phyloP scores from a whole-genome alignment of 2,329 filamentous ascomycete species.

The Hymenotorrendiella dingleyae region DNA sequence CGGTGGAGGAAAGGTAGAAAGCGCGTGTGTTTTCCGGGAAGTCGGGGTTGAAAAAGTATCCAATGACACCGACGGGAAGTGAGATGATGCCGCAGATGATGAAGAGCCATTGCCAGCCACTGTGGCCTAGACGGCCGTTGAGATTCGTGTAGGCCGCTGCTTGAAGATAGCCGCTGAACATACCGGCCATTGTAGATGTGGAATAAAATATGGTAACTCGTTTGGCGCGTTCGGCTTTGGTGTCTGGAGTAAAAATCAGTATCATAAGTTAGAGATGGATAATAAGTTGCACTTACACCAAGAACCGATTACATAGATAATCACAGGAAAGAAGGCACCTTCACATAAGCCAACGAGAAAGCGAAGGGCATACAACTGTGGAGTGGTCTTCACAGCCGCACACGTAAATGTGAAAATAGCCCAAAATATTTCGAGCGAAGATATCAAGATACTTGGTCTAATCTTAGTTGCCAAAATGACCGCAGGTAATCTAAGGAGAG shows the following conservation, averaged over 20 bases:
- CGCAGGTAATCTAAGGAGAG: slow-evolving; percentile 19
- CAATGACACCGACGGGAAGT: slow-evolving; percentile 47
- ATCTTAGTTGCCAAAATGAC: slow-evolving; percentile 19
- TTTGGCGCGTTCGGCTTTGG: slow-evolving; percentile 42
- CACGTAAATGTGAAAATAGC: slow-evolving; percentile 21
- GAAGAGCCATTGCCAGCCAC: slow-evolving; percentile 42
- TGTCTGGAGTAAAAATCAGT: slow-evolving; percentile 20
- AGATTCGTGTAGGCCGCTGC: slow-evolving; percentile 36
- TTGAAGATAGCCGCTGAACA: slow-evolving; percentile 40
- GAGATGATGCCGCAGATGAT: slow-evolving; percentile 48
- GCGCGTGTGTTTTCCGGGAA: slow-evolving; percentile 36
- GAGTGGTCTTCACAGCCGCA: slow-evolving; percentile 25
- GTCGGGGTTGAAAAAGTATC: slow-evolving; percentile 40
- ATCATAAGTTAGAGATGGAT: background rate
- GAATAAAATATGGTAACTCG: slow-evolving; percentile 49
- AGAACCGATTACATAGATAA: slow-evolving; percentile 38
- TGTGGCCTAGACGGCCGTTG: slow-evolving; percentile 31
- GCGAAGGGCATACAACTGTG: slow-evolving; percentile 37
- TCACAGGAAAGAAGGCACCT: slow-evolving; percentile 19
- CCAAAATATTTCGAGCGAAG: slow-evolving; percentile 21
- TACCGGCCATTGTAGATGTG: slow-evolving; percentile 43
- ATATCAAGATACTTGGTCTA: slow-evolving; percentile 23
- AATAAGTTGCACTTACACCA: slow-evolving; percentile 31
- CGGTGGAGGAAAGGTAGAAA: slow-evolving; percentile 31
- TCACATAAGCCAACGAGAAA: slow-evolving; percentile 38